Conservation (phyloP, 2,329 filamentous ascomycete species). For the Talaromyces sp. region DNA sequence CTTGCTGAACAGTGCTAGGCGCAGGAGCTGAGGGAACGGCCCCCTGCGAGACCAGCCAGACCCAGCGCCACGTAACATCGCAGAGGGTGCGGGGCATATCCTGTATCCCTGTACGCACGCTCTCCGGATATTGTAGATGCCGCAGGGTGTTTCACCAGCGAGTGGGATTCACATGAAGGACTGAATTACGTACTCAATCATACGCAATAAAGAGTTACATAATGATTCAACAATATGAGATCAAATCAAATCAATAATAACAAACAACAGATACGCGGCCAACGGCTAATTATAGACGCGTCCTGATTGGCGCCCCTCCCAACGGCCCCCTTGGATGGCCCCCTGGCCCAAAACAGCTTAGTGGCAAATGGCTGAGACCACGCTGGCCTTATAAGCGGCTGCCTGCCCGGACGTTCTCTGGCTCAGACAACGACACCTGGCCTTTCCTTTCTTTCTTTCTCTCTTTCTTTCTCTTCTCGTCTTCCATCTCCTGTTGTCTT, state of each 20-base stretch:
- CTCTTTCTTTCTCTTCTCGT: conserved; percentile 14
- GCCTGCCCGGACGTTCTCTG: conserved; percentile 8
- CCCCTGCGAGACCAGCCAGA: not conserved
- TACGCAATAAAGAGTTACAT: too few species aligned
- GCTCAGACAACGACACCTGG: conserved; percentile 1
- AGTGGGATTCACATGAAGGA: too few species aligned
- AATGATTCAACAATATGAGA: too few species aligned
- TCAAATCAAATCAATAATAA: not conserved
- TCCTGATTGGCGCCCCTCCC: not conserved
- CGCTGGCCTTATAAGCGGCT: conserved; percentile 35
- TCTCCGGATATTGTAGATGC: too few species aligned
- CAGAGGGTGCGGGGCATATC: too few species aligned
- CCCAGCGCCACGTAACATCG: not conserved
- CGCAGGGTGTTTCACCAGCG: too few species aligned
- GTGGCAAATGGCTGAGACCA: conserved; percentile 21
- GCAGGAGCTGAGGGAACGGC: not conserved
- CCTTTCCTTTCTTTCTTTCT: conserved; percentile 1
- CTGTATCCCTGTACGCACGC: too few species aligned
- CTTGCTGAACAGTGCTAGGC: too few species aligned
- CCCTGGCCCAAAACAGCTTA: not conserved
- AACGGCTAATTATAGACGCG: not conserved
- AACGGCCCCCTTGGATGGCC: not conserved
- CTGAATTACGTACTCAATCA: too few species aligned
- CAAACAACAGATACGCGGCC: not conserved
- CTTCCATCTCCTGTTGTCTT: conserved; percentile 8